Base-by-base conservation (phyloP, 805 yeast species). In the Isabelozyma rhagii region DNA sequence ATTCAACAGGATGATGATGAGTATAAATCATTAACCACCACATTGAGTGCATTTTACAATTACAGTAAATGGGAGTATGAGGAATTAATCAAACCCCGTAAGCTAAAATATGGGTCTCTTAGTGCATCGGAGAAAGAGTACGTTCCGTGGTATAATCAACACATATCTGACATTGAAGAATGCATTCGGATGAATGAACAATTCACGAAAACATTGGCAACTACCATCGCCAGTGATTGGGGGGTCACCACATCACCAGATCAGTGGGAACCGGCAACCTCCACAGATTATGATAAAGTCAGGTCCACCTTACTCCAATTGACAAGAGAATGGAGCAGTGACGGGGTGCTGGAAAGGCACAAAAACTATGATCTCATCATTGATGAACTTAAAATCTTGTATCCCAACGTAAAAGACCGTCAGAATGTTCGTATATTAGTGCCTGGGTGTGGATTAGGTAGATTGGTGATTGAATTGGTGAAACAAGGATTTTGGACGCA, bases 401-500 rank as follows among this genome's bases (percentile, higher is more conserved):
- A 58, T 53, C 82, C 83, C 0, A 66, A 65, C 18, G 55, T 71
- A 1, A 52, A 50, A 0, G 45, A 50, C 0, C 61, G 86, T 28
- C 74, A 65, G 15, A 45, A 71, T 11, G 51, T 75, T 10, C 71
- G 77, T 39, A 69, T 84, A 0, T 63, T 84, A 13, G 79, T 81
- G 3, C 88, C 89, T 0, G 89, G 89, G 1, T 78, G 84, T 48
- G 89, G 89, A 0, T 66, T 83, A 34, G 89, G 87, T 0, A 62
- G 89, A 46, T 59, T 83, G 47, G 83, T 82, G 31, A 66, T 76
- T 45, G 88, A 84, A 46, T 66, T 82, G 50, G 84, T 81, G 2
- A 63, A 55, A 46, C 54, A 71, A 47, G 89, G 89, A 4, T 84
- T 81, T 57, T 65, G 74, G 68, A 74, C 81, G n/a, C 86, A 84